Evolutionary conservation across 1,284 basidiomycete species (phyloP).

Genomic region (Filobasidium uniguttulatum): DNA sequence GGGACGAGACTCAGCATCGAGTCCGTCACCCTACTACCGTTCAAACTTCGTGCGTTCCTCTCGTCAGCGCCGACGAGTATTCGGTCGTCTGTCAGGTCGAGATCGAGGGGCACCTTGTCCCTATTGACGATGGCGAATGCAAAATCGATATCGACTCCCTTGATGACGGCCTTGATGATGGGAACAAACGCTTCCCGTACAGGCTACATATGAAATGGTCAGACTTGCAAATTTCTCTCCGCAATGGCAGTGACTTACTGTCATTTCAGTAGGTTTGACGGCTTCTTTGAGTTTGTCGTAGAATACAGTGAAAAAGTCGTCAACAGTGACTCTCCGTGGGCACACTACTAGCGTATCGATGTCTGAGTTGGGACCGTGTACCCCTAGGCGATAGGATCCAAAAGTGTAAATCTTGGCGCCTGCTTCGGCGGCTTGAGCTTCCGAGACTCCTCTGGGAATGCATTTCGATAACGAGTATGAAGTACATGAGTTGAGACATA

Average conservation of each 20-base stretch:
- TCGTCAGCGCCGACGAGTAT: constrained; percentile 88
- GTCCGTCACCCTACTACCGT: constrained; percentile 89
- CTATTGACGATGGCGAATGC: constrained; percentile 55
- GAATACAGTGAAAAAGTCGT: constrained; percentile 91
- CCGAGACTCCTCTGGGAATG: constrained; percentile 53
- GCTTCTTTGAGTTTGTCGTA: constrained; percentile 75
- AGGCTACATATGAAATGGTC: too few species aligned
- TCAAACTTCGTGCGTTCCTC: constrained; percentile 82
- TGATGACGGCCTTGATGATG: constrained; percentile 81
- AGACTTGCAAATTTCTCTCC: neutral
- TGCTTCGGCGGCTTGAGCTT: constrained; percentile 66
- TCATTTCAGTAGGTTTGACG: constrained; percentile 77
- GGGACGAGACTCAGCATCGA: constrained; percentile 92
- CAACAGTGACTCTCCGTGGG: constrained; percentile 84
- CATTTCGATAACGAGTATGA: neutral
- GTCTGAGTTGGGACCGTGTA: constrained; percentile 90
- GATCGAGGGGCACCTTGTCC: constrained; percentile 61
- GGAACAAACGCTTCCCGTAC: constrained; percentile 95
- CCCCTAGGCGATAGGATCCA: constrained; percentile 83
- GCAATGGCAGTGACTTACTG: constrained; percentile 48
- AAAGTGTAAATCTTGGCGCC: constrained; percentile 99
- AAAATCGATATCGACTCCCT: constrained; percentile 86
- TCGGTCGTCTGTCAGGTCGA: constrained; percentile 81
- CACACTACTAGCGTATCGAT: constrained; percentile 99
- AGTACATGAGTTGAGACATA: neutral